Conservation (phyloP, 306 rosid species). For the Ormosia emarginata region DNA sequence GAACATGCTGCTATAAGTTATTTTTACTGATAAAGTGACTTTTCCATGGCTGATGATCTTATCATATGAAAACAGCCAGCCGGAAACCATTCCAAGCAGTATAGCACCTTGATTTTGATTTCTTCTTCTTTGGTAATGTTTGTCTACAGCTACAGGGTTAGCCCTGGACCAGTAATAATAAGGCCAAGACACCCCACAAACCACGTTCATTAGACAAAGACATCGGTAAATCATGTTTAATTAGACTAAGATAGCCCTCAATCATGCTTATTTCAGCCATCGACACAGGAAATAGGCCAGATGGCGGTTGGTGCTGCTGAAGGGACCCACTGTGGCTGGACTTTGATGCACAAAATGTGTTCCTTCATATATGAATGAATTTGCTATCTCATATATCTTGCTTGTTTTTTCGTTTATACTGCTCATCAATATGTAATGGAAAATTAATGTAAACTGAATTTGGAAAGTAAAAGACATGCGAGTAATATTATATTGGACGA, state of each 20-base stretch:
- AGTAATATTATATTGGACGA: too few species aligned
- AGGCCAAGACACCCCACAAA: not conserved
- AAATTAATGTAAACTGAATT: not conserved
- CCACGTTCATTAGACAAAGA: not conserved
- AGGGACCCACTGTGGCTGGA: not conserved
- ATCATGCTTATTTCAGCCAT: not conserved
- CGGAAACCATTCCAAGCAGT: too few species aligned
- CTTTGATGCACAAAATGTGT: not conserved
- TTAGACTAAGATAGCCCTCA: not conserved
- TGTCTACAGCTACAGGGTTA: too few species aligned
- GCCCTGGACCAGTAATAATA: too few species aligned
- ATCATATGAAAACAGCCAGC: too few species aligned
- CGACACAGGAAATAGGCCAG: not conserved
- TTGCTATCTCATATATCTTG: not conserved
- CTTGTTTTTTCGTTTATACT: not conserved
- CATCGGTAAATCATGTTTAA: not conserved
- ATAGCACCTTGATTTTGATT: too few species aligned
- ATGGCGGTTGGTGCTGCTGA: not conserved
- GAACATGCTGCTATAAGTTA: too few species aligned
- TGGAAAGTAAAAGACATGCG: not conserved
- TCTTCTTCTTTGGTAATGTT: too few species aligned
- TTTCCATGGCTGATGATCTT: too few species aligned
- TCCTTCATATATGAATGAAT: not conserved
- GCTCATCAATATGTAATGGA: not conserved
- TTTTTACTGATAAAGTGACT: too few species aligned